Conservation (phyloP, 331 rosid genomes). For the Dryas integrifolia region DNA sequence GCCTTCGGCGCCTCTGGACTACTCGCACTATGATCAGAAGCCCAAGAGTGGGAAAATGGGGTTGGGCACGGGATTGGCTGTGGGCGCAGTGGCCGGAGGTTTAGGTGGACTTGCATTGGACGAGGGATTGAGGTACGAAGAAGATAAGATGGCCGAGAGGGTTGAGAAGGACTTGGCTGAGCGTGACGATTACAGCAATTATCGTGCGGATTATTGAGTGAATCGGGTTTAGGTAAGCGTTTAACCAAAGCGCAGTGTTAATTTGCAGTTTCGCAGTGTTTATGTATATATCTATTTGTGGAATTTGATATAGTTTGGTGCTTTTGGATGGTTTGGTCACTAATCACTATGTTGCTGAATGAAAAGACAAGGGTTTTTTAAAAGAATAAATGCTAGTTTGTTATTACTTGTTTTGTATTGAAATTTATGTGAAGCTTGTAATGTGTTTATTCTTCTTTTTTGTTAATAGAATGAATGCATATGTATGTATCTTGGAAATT, state of each 20-base stretch:
- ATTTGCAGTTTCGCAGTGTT: background rate
- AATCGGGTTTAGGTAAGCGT: slow-evolving; percentile 18
- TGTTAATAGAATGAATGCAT: background rate
- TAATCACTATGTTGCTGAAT: background rate
- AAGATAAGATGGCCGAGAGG: slow-evolving; percentile 59
- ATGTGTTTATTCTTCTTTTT: background rate
- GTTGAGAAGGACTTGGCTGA: slow-evolving; percentile 47
- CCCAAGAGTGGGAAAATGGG: slow-evolving; percentile 58
- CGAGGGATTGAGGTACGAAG: slow-evolving; percentile 67
- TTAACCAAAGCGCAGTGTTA: background rate
- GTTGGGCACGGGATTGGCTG: slow-evolving; percentile 61
- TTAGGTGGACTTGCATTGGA: slow-evolving; percentile 69
- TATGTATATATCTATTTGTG: slow-evolving; percentile 16
- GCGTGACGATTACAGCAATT: slow-evolving; percentile 57
- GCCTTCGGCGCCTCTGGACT: slow-evolving; percentile 78
- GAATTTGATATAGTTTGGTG: slow-evolving; percentile 6
- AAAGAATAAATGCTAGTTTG: slow-evolving; percentile 17
- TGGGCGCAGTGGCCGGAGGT: slow-evolving; percentile 71
- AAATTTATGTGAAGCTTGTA: background rate
- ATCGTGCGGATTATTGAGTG: slow-evolving; percentile 42
- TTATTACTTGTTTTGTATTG: background rate
- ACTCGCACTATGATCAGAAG: slow-evolving; percentile 57
- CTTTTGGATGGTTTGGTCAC: slow-evolving; percentile 12
- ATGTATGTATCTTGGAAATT: background rate
- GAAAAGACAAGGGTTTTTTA: slow-evolving; percentile 3